A percentile compares a stretch with the other conserved stretches of the same genome.
Conservation (phyloP, 1,139 yeast species). For the Pichia sp. region DNA sequence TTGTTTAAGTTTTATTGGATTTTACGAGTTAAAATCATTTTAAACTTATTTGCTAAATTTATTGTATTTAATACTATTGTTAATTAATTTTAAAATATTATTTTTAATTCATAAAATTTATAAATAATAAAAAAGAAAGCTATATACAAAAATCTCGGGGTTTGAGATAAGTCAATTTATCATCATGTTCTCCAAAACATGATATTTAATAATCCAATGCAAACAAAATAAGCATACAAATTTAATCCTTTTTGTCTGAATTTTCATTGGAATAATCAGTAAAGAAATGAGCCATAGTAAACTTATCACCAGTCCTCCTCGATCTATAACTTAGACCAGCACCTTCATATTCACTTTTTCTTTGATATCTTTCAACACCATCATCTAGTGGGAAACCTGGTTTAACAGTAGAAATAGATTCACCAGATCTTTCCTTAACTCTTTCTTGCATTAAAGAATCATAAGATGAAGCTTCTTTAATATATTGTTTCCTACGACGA, state of each 20-base stretch:
- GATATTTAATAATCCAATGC: too few relatives aligned
- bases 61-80: too few relatives aligned
- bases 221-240: too few relatives aligned
- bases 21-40: background rate
- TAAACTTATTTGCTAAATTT: background rate
- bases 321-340: conserved; percentile 52
- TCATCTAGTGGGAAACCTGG: conserved; percentile 38
- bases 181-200: too few relatives aligned
- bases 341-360: conserved; percentile 63
- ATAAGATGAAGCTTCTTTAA: conserved; percentile 29
- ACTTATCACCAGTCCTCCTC: conserved; percentile 41
- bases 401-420: conserved; percentile 31
- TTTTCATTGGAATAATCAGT: conserved; percentile 15
- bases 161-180: too few relatives aligned
- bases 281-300: conserved; percentile 18
- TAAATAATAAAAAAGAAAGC: too few relatives aligned
- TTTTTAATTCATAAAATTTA: too few relatives aligned
- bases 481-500: conserved; percentile 29
- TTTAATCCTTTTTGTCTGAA: background rate
- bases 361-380: conserved; percentile 24
- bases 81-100: too few relatives aligned
- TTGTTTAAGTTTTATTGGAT: background rate
- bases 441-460: conserved; percentile 26
- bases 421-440: conserved; percentile 19
- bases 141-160: too few relatives aligned